These are phyloP conservation scores for Erysiphe pulchra DNA, from an alignment of 2,329 filamentous ascomycete species.

Conservation along the genomic window DNA sequence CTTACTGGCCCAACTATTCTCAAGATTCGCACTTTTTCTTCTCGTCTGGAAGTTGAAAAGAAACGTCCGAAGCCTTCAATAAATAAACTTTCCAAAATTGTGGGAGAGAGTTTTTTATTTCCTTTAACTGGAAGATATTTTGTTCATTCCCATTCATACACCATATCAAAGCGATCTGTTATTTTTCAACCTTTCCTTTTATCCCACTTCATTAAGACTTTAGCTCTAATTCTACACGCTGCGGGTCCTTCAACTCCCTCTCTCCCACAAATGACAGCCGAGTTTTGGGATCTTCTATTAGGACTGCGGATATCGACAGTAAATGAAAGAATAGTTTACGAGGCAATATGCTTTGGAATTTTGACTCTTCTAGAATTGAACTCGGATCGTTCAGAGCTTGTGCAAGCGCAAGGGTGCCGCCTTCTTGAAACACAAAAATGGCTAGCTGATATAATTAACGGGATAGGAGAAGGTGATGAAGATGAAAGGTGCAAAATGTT, in stretches of 20 bases:
- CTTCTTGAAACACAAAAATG: constrained; percentile 73
- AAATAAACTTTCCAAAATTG: constrained; percentile 54
- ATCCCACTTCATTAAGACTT: constrained; percentile 58
- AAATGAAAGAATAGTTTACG: constrained; percentile 39
- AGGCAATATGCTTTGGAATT: constrained; percentile 54
- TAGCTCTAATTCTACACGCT: constrained; percentile 60
- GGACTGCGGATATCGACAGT: constrained; percentile 32
- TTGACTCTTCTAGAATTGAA: constrained; percentile 67
- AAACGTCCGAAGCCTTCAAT: constrained; percentile 31
- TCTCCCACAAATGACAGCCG: constrained; percentile 55
- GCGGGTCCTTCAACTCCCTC: constrained; percentile 54
- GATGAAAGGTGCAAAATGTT: constrained; percentile 59
- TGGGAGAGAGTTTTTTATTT: constrained; percentile 60
- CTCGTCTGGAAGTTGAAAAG: constrained; percentile 40
- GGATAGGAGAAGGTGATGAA: constrained; percentile 25
- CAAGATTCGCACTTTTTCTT: constrained; percentile 75
- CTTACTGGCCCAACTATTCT: constrained; percentile 57
- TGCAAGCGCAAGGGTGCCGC: constrained; percentile 46
- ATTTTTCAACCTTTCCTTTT: constrained; percentile 54
- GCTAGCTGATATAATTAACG: constrained; percentile 52
- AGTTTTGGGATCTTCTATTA: constrained; percentile 67
- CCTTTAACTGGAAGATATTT: constrained; percentile 65
- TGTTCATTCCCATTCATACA: constrained; percentile 29
- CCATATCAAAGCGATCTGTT: constrained; percentile 25
- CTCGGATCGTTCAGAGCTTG: constrained; percentile 43